Evolutionary conservation across 2,329 filamentous ascomycete species (phyloP).

Genomic region (Phaeosphaeriaceae sp.): DNA sequence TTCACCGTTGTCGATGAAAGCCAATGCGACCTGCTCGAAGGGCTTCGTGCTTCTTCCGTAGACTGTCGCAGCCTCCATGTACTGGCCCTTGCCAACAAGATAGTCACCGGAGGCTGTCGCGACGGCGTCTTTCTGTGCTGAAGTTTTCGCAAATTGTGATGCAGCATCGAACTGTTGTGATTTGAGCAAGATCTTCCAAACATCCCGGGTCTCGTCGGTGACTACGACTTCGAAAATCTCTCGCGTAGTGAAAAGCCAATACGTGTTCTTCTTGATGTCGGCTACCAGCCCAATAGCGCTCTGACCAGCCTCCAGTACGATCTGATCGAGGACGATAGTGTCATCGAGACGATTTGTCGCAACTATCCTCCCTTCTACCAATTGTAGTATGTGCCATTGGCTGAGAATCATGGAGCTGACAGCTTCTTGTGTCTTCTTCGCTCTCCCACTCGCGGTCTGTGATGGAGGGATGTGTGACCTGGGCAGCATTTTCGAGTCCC

Average conservation of each 20-base stretch:
- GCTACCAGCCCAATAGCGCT: slow-evolving; percentile 83
- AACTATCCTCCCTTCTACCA: slow-evolving; percentile 83
- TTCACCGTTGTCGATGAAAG: slow-evolving; percentile 88
- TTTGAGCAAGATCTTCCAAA: slow-evolving; percentile 93
- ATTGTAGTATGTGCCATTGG: slow-evolving; percentile 88
- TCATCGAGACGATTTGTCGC: slow-evolving; percentile 89
- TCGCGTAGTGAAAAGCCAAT: slow-evolving; percentile 90
- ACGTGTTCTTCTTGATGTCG: slow-evolving; percentile 94
- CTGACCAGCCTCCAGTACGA: slow-evolving; percentile 81
- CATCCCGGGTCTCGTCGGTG: slow-evolving; percentile 86
- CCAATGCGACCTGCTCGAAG: slow-evolving; percentile 93
- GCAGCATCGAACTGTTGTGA: slow-evolving; percentile 89
- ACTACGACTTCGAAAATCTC: slow-evolving; percentile 95
- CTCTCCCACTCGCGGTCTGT: slow-evolving; percentile 70
- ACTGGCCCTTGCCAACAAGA: slow-evolving; percentile 81
- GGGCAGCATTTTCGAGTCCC: slow-evolving; percentile 78
- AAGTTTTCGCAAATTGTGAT: slow-evolving; percentile 81
- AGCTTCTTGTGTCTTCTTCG: slow-evolving; percentile 72
- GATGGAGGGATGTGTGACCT: slow-evolving; percentile 75
- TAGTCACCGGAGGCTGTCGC: slow-evolving; percentile 92
- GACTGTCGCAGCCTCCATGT: slow-evolving; percentile 83
- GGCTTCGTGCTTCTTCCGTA: slow-evolving; percentile 96
- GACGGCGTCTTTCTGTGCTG: slow-evolving; percentile 86
- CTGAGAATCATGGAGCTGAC: slow-evolving; percentile 85
- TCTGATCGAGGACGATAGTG: slow-evolving; percentile 84